phyloP scores from a whole-genome alignment of 2,329 filamentous ascomycete genomes.

The Aspergillus fumigatus region DNA sequence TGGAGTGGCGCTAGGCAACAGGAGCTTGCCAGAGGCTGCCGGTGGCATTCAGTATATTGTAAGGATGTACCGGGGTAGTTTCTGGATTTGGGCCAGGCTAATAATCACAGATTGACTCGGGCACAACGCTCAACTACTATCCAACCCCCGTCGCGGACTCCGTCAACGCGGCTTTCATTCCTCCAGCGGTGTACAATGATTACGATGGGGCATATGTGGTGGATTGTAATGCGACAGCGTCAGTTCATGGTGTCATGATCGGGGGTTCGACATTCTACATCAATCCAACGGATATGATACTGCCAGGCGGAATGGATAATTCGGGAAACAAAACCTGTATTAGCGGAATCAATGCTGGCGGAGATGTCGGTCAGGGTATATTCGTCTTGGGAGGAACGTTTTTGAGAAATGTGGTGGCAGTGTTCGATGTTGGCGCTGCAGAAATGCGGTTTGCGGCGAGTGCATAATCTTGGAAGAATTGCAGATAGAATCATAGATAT shows the following conservation, averaged over 20 bases:
- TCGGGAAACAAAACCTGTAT: constrained; percentile 14
- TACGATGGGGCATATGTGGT: constrained; percentile 36
- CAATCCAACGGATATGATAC: constrained; percentile 25
- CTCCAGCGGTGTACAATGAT: constrained; percentile 33
- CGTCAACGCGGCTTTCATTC: constrained; percentile 39
- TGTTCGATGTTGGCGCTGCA: constrained; percentile 47
- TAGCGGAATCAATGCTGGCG: constrained; percentile 13
- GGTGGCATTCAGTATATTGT: constrained; percentile 13
- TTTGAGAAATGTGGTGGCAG: constrained; percentile 46
- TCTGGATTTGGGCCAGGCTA: background rate
- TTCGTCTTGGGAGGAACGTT: constrained; percentile 40
- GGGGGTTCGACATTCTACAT: constrained; percentile 29
- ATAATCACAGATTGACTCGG: constrained; percentile 19
- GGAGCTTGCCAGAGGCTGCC: constrained; percentile 4
- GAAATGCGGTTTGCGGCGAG: constrained; percentile 33
- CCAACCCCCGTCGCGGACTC: constrained; percentile 29
- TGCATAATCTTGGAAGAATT: background rate
- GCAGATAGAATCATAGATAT: background rate
- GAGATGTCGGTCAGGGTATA: constrained; percentile 7
- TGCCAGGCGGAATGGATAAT: constrained; percentile 14
- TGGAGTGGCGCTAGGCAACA: constrained; percentile 7
- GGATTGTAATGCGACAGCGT: constrained; percentile 39
- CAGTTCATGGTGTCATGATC: constrained; percentile 40
- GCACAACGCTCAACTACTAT: constrained; percentile 35
- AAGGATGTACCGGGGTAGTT: background rate